Evolutionary conservation across 1,284 basidiomycete genomes (phyloP).

Genomic region (Tilletiopsis washingtonensis): DNA sequence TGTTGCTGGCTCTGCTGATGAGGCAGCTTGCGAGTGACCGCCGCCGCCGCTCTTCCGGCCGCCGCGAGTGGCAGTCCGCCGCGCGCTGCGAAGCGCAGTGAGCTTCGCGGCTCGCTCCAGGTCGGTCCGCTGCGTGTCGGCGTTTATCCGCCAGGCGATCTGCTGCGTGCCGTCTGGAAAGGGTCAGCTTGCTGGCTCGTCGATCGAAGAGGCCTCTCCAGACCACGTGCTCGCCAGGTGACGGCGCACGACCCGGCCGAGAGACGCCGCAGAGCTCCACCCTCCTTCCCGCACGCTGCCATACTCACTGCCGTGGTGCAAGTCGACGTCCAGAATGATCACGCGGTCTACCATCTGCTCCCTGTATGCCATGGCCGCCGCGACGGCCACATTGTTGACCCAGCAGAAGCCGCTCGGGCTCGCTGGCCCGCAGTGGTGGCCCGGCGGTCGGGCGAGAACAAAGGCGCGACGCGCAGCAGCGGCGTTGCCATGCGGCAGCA

Average conservation of each 20-base stretch:
- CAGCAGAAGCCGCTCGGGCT: constrained; percentile 76
- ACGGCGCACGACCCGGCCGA: too few species aligned
- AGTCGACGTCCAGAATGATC: constrained; percentile 84
- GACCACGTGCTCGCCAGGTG: too few species aligned
- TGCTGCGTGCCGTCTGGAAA: constrained; percentile 75
- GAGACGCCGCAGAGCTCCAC: too few species aligned
- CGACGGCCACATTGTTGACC: constrained; percentile 85
- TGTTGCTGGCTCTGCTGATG: too few species aligned
- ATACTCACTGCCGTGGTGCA: constrained; percentile 63
- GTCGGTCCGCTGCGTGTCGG: constrained; percentile 58
- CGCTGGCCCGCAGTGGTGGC: constrained; percentile 44
- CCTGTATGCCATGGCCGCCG: constrained; percentile 82
- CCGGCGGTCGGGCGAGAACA: constrained; percentile 43
- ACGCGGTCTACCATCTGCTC: constrained; percentile 69
- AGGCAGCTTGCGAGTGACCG: neutral
- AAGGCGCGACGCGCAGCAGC: constrained; percentile 34
- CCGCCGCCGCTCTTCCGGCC: constrained; percentile 1
- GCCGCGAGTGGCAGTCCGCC: neutral
- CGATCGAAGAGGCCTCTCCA: too few species aligned
- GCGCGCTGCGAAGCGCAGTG: neutral
- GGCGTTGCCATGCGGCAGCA: too few species aligned
- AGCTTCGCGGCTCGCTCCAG: too few species aligned
- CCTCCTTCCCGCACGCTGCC: too few species aligned
- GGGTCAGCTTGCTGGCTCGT: too few species aligned
- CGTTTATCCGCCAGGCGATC: constrained; percentile 83